Evolutionary conservation across 225 moss, liverwort and hornwort genomes (phyloP).

Genomic region (Marchantia polymorpha): DNA sequence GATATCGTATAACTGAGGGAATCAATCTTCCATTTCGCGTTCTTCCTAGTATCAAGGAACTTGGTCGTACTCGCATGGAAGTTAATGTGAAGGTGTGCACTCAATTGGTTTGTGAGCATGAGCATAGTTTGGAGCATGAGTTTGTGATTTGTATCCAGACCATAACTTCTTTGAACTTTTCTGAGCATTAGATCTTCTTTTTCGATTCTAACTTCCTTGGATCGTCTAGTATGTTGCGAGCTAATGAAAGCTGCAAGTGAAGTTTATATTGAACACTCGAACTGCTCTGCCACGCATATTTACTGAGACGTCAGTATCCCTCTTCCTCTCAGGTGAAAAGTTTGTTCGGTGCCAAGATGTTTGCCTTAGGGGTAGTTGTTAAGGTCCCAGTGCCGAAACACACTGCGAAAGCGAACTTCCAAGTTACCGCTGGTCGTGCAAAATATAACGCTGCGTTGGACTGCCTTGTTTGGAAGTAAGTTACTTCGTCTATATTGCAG

Average conservation of each 20-base stretch:
- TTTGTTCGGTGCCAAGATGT: constrained; percentile 97
- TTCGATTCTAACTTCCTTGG: background rate
- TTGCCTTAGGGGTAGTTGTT: constrained; percentile 96
- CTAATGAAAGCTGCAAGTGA: background rate
- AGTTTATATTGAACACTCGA: background rate
- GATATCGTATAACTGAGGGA: constrained; percentile 57
- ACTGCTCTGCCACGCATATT: background rate
- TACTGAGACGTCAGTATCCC: background rate
- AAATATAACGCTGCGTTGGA: constrained; percentile 93
- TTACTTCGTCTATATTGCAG: background rate
- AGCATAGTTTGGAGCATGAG: background rate
- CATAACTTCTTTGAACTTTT: background rate
- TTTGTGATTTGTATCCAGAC: background rate
- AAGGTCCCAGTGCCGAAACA: constrained; percentile 58
- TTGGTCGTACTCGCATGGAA: constrained; percentile 58
- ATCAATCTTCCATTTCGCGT: constrained; percentile 59
- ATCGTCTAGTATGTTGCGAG: background rate
- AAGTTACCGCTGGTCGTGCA: constrained; percentile 88
- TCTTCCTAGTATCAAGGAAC: constrained; percentile 58
- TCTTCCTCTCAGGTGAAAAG: constrained; percentile 68
- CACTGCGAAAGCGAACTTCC: constrained; percentile 85
- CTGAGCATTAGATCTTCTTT: background rate
- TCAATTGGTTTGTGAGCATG: no score
- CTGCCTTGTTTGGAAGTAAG: constrained; percentile 96
- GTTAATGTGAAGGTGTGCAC: constrained; percentile 51